phyloP scores from a whole-genome alignment of 257 asterid genomes.

The Primulina eburnea region DNA sequence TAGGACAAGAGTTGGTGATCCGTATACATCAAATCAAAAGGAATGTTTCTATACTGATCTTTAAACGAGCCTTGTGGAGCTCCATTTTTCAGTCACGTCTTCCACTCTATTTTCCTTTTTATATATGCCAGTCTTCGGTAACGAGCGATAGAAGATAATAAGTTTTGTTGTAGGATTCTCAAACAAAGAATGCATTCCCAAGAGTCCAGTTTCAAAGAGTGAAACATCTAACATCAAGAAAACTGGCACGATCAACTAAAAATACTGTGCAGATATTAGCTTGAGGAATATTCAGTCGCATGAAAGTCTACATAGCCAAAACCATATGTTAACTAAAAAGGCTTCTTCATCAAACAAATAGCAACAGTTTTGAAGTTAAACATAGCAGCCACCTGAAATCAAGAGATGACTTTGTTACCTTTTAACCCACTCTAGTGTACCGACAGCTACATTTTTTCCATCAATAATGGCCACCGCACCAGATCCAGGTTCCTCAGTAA shows the following conservation, averaged over 20 bases:
- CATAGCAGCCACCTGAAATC: constrained; percentile 8
- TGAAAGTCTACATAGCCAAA: neutral
- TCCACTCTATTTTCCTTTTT: neutral
- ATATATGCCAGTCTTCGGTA: too few relatives aligned
- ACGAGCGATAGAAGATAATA: neutral
- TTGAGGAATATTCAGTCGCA: neutral
- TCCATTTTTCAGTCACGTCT: neutral
- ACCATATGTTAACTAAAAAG: neutral
- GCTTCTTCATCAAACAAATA: neutral
- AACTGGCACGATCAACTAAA: neutral
- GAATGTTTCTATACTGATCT: neutral
- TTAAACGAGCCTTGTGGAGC: neutral
- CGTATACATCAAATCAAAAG: too few relatives aligned
- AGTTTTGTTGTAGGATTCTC: too few relatives aligned
- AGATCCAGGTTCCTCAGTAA: constrained; percentile 94
- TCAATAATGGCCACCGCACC: constrained; percentile 88
- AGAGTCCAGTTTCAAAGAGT: neutral
- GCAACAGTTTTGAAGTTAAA: constrained; percentile 7
- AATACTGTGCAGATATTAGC: neutral
- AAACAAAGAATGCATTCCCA: too few relatives aligned
- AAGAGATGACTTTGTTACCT: constrained; percentile 49
- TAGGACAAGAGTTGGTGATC: neutral
- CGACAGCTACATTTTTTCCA: constrained; percentile 70
- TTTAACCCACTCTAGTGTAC: constrained; percentile 90
- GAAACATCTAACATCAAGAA: neutral